Conservation (phyloP, 139 green algal genomes). For the Chlorella ohadii region DNA sequence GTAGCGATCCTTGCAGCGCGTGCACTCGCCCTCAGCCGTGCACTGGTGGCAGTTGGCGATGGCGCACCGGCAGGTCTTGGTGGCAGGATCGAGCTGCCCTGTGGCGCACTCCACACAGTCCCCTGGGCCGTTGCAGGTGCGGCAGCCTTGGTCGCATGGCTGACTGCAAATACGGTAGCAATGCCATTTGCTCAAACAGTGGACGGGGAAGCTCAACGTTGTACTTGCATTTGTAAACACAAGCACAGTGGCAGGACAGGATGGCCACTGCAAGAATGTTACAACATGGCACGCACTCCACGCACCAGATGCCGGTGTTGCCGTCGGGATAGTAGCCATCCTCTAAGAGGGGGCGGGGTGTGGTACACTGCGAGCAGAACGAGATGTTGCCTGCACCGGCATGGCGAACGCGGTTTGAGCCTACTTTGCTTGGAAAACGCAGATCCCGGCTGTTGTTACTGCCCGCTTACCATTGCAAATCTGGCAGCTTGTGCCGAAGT, state of each 20-base stretch:
- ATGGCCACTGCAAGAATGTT: too few relatives aligned
- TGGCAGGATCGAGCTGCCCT: background rate
- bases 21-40: too few relatives aligned
- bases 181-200: too few relatives aligned
- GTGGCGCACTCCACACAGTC: background rate
- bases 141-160: background rate
- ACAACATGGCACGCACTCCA: too few relatives aligned
- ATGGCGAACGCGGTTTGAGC: too few relatives aligned
- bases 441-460: background rate
- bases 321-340: background rate
- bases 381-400: background rate
- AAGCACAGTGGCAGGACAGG: too few relatives aligned
- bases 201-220: too few relatives aligned
- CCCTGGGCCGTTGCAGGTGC: background rate
- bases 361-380: background rate
- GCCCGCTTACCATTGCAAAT: background rate
- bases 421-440: too few relatives aligned
- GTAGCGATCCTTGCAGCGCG: too few relatives aligned
- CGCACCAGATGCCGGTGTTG: background rate
- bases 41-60: background rate
- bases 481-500: background rate
- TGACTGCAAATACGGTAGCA: too few relatives aligned
- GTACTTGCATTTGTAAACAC: too few relatives aligned
- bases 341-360: too few relatives aligned
- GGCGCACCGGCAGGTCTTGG: background rate